These are phyloP conservation scores for Mycena indigotica DNA, from an alignment of 768 basidiomycete species.

Conservation along the genomic window DNA sequence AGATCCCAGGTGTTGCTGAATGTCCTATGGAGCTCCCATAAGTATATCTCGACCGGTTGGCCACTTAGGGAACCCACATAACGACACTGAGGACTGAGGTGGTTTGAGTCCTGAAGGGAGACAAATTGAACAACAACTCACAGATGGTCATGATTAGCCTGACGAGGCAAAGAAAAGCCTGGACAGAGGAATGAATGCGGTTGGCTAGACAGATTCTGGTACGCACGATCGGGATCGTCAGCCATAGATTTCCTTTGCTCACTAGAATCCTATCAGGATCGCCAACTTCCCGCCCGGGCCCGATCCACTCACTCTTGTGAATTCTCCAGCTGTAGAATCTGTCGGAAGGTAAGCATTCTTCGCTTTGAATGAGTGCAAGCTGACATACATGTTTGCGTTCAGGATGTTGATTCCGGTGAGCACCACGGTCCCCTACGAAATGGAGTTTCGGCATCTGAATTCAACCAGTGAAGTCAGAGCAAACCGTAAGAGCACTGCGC, in stretches of 20 bases:
- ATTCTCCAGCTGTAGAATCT: not conserved
- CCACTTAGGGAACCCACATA: not conserved
- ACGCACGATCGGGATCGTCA: not conserved
- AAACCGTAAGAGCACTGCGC: not conserved
- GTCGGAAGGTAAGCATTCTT: not conserved
- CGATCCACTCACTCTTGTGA: not conserved
- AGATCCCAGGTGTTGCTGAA: not conserved
- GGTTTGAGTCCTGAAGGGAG: not conserved
- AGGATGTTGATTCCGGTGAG: not conserved
- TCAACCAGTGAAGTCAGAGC: too few species aligned
- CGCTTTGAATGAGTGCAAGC: not conserved
- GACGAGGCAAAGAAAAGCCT: too few species aligned
- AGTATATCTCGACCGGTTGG: too few species aligned
- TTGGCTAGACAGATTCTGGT: too few species aligned
- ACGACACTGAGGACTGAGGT: not conserved
- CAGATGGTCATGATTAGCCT: not conserved
- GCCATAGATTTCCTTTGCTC: not conserved
- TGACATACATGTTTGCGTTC: not conserved
- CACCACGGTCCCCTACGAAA: not conserved
- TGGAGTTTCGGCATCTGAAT: too few species aligned
- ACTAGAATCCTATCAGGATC: not conserved
- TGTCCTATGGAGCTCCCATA: not conserved
- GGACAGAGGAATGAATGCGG: not conserved
- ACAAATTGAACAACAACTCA: not conserved
- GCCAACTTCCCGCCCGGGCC: not conserved